These are phyloP conservation scores for Aspergillus puulaauensis DNA, from an alignment of 2,329 filamentous ascomycete species.

Conservation along the genomic window DNA sequence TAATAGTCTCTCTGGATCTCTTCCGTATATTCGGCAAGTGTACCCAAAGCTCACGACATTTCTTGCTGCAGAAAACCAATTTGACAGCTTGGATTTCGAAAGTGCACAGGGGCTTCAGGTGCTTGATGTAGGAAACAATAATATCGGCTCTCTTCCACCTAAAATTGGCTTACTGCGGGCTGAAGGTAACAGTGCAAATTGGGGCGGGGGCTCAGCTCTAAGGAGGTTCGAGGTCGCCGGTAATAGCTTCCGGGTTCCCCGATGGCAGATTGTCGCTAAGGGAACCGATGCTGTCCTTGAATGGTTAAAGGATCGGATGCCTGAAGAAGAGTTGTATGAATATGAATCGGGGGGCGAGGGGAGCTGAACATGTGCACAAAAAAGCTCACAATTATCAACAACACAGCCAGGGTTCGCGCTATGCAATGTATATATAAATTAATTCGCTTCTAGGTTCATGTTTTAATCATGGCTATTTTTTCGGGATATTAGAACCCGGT, in stretches of 20 bases:
- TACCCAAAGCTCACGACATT: slow-evolving; percentile 73
- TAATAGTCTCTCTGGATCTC: slow-evolving; percentile 69
- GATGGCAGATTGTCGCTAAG: slow-evolving; percentile 78
- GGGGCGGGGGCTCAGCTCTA: slow-evolving; percentile 49
- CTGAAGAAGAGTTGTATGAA: slow-evolving; percentile 46
- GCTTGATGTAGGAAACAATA: slow-evolving; percentile 80
- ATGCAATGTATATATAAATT: slow-evolving; percentile 3
- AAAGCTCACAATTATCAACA: background rate
- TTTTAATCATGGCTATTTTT: background rate
- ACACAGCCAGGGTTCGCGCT: background rate
- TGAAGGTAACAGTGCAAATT: slow-evolving; percentile 38
- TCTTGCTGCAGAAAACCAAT: slow-evolving; percentile 74
- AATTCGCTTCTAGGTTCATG: slow-evolving; percentile 7
- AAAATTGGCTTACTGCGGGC: slow-evolving; percentile 75
- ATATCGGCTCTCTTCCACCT: slow-evolving; percentile 77
- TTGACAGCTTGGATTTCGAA: slow-evolving; percentile 71
- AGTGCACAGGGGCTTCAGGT: slow-evolving; percentile 71
- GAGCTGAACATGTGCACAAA: slow-evolving; percentile 5
- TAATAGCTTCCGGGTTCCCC: slow-evolving; percentile 84
- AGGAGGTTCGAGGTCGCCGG: slow-evolving; percentile 74
- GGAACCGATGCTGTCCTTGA: slow-evolving; percentile 81
- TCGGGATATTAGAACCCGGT: background rate
- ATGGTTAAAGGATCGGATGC: slow-evolving; percentile 77
- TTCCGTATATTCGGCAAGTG: slow-evolving; percentile 64
- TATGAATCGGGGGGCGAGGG: slow-evolving; percentile 31